Conservation (phyloP, 768 basidiomycete species). For the Coprinopsis strossmayeri region DNA sequence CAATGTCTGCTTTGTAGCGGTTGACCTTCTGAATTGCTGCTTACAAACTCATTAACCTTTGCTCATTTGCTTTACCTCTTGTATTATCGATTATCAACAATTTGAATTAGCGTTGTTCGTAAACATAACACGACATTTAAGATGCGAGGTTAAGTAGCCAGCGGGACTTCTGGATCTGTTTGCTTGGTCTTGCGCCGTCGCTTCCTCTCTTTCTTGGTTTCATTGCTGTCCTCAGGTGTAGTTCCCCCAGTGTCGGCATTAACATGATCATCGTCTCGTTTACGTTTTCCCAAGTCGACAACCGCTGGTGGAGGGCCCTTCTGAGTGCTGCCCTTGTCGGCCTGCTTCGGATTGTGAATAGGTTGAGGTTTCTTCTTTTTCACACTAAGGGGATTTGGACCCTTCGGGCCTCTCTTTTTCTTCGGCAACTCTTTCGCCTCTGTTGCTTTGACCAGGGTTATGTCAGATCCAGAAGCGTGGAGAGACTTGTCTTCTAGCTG, state of each 20-base stretch:
- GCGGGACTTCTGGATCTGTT: too few species aligned
- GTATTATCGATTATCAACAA: too few species aligned
- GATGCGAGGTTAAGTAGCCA: too few species aligned
- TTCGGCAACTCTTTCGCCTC: conserved; percentile 27
- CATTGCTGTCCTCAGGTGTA: not conserved
- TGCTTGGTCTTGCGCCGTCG: conserved; percentile 17
- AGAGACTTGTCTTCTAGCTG: conserved; percentile 64
- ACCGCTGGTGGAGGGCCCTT: too few species aligned
- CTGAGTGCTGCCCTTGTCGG: conserved; percentile 26
- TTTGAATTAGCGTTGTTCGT: too few species aligned
- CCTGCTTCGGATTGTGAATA: conserved; percentile 34
- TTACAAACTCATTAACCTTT: too few species aligned
- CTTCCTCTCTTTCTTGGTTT: conserved; percentile 15
- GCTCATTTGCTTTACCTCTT: too few species aligned
- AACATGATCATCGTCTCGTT: conserved; percentile 15
- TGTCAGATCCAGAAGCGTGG: conserved; percentile 44
- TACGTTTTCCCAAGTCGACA: conserved; percentile 23
- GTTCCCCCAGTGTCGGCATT: not conserved
- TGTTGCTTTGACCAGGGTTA: conserved; percentile 31
- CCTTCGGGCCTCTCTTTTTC: conserved; percentile 73
- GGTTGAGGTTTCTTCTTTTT: conserved; percentile 71
- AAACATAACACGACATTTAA: too few species aligned
- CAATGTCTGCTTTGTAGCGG: too few species aligned
- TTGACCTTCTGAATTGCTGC: too few species aligned
- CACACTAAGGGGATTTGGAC: conserved; percentile 86